Conservation (phyloP, 257 asterid species). For the Solanum bulbocastanum region DNA sequence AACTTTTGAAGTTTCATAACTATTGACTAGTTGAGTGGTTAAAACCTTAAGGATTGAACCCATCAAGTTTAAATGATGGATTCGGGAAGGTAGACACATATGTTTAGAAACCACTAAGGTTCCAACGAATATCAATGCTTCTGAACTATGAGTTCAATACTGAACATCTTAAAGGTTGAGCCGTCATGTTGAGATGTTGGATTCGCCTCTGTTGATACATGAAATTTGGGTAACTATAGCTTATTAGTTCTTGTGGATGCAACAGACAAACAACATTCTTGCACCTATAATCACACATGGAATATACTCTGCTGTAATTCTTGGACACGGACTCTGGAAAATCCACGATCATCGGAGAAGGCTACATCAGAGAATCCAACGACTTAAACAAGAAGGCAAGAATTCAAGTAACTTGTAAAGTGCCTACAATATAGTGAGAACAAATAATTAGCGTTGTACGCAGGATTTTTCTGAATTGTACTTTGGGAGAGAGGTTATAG, state of each 20-base stretch:
- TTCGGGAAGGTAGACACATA: not conserved
- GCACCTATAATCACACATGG: conserved; percentile 91
- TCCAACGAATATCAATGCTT: not conserved
- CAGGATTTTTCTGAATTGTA: not conserved
- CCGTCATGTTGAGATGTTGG: not conserved
- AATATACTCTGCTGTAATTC: conserved; percentile 68
- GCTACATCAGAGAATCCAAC: conserved; percentile 66
- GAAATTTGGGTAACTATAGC: not conserved
- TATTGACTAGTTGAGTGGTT: not conserved
- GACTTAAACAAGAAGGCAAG: conserved; percentile 45
- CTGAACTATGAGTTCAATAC: not conserved
- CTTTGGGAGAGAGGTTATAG: not conserved
- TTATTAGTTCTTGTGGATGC: not conserved
- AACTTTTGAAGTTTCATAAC: not conserved
- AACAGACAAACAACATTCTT: conserved; percentile 73
- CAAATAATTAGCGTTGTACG: not conserved
- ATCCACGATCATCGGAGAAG: conserved; percentile 72
- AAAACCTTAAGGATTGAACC: not conserved
- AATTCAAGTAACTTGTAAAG: conserved; percentile 7
- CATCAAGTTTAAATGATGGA: not conserved
- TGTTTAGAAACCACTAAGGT: not conserved
- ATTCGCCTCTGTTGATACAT: not conserved
- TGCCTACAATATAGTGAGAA: not conserved
- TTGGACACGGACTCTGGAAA: conserved; percentile 96
- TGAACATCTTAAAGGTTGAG: not conserved